These are phyloP conservation scores for Cucurbita moschata DNA, from an alignment of 306 rosid species.

Conservation along the genomic window DNA sequence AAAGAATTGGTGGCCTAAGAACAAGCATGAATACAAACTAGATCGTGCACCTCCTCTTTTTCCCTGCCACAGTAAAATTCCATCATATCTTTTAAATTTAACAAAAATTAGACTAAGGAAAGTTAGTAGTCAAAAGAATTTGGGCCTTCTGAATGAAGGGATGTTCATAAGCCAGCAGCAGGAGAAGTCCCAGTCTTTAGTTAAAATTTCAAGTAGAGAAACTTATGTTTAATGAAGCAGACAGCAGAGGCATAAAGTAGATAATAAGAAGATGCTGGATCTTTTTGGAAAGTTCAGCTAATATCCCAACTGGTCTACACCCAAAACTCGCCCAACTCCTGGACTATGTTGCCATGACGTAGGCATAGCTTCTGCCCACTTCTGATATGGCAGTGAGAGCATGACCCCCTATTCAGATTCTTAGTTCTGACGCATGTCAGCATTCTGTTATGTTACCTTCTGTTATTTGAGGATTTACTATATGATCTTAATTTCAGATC, in stretches of 20 bases:
- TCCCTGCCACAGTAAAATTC: neutral
- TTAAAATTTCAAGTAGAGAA: neutral
- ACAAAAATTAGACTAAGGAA: neutral
- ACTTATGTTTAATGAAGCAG: neutral
- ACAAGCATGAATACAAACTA: neutral
- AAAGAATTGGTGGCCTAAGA: neutral
- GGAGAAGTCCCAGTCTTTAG: neutral
- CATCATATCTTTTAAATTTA: neutral
- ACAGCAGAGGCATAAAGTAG: neutral
- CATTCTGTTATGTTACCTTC: neutral
- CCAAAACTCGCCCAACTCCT: neutral
- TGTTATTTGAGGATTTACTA: neutral
- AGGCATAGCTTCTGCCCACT: neutral
- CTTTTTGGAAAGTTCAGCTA: neutral
- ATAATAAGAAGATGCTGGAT: neutral
- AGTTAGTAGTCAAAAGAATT: neutral
- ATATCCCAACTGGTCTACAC: neutral
- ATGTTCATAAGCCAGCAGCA: neutral
- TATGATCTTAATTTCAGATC: neutral
- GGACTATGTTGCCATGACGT: neutral
- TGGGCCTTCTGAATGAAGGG: neutral
- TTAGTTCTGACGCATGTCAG: constrained; percentile 2
- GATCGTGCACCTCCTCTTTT: neutral
- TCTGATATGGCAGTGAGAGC: neutral
- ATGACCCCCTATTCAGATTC: neutral